These are phyloP conservation scores for Lycium barbarum DNA, from an alignment of 257 asterid species.

Conservation along the genomic window DNA sequence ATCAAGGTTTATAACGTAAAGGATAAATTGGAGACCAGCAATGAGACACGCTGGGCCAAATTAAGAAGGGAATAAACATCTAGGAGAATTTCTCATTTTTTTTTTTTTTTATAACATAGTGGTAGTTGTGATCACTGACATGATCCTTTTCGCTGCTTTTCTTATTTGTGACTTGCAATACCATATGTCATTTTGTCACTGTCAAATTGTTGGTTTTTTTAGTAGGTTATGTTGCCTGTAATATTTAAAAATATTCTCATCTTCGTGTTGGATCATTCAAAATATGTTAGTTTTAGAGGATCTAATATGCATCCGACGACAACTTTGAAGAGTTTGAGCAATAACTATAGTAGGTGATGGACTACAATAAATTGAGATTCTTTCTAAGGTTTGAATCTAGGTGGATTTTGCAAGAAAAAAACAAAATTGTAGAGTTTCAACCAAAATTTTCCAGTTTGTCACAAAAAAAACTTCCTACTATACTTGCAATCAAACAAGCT, in stretches of 20 bases:
- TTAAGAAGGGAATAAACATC: conserved; percentile 18
- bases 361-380: not conserved
- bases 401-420: not conserved
- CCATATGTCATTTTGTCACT: not conserved
- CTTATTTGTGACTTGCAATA: not conserved
- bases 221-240: fast-evolving
- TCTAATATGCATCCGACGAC: not conserved
- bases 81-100: not conserved
- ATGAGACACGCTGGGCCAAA: conserved; percentile 13
- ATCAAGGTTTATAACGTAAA: not conserved
- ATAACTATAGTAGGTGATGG: not conserved
- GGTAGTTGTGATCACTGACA: not conserved
- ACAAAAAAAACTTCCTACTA: not conserved
- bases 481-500: not conserved
- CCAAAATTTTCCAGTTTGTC: not conserved
- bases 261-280: fast-evolving
- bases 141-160: not conserved
- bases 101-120: not conserved
- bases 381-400: not conserved
- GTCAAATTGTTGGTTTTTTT: not conserved
- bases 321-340: not conserved
- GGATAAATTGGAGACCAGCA: conserved; percentile 5
- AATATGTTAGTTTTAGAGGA: not conserved
- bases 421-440: not conserved
- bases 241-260: not conserved